These are phyloP conservation scores for Exophiala spinifera DNA, from an alignment of 2,329 filamentous ascomycete species.

Conservation along the genomic window DNA sequence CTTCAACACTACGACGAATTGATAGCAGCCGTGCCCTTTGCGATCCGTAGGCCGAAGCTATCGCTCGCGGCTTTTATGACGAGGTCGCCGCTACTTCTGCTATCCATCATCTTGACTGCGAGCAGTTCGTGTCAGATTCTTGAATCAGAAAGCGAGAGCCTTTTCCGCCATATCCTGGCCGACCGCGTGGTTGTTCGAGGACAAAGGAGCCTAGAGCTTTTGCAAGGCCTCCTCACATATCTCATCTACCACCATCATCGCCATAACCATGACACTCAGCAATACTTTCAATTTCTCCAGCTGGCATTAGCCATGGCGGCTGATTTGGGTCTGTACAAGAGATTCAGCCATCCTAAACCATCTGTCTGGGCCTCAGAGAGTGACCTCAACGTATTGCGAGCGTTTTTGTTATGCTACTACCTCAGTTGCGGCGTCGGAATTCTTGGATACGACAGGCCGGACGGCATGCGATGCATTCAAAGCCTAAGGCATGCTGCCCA, in stretches of 20 bases:
- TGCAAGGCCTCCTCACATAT: conserved; percentile 58
- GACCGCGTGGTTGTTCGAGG: conserved; percentile 55
- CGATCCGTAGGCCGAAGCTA: not conserved
- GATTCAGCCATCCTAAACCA: not conserved
- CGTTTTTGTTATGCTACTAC: conserved; percentile 21
- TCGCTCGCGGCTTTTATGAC: not conserved
- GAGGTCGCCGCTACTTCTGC: conserved; percentile 5
- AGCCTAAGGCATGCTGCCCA: conserved; percentile 8
- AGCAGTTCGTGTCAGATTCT: conserved; percentile 8
- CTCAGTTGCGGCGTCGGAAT: conserved; percentile 13
- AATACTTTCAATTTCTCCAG: conserved; percentile 35
- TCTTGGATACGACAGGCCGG: conserved; percentile 18
- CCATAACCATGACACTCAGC: conserved; percentile 32
- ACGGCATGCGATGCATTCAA: conserved; percentile 15
- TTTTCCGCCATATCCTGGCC: conserved; percentile 17
- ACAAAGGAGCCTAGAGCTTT: conserved; percentile 55
- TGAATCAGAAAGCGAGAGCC: conserved; percentile 11
- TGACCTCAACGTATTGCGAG: conserved; percentile 5
- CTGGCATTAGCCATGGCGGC: conserved; percentile 34
- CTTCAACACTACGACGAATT: conserved; percentile 7
- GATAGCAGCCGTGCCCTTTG: conserved; percentile 8
- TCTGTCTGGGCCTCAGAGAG: not conserved
- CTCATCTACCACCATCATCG: conserved; percentile 51
- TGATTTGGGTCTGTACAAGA: conserved; percentile 30
- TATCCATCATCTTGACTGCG: conserved; percentile 12